A percentile compares a stretch with the other conserved stretches of the same genome.
These are phyloP conservation scores for Camelina laxa DNA, from an alignment of 345 rosid genomes.

Conservation along the genomic window DNA sequence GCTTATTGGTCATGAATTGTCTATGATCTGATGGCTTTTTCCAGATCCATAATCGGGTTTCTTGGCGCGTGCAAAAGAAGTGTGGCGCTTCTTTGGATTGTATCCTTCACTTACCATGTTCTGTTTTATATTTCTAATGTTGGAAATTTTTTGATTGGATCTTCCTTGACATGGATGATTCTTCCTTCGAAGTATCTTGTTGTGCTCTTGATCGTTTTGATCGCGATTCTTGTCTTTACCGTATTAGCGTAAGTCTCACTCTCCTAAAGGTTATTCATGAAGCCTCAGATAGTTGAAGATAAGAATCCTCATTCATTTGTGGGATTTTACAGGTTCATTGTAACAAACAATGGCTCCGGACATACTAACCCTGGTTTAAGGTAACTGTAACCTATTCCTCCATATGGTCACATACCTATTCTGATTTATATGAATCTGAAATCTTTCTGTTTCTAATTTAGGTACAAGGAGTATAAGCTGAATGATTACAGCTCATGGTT, in stretches of 20 bases:
- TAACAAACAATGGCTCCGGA: slow-evolving; percentile 89
- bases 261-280: neutral
- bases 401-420: neutral
- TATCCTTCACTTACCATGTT: slow-evolving; percentile 64
- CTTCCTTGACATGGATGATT: slow-evolving; percentile 55
- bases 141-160: neutral
- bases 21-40: slow-evolving; percentile 32
- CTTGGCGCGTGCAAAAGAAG: slow-evolving; percentile 85
- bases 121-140: slow-evolving; percentile 16
- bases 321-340: slow-evolving; percentile 67
- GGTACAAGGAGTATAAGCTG: slow-evolving; percentile 96
- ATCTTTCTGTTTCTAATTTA: slow-evolving; percentile 18
- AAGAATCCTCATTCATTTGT: neutral
- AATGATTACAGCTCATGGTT: slow-evolving; percentile 94
- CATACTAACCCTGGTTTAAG: slow-evolving; percentile 72
- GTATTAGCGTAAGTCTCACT: slow-evolving; percentile 84
- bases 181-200: slow-evolving; percentile 67
- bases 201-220: slow-evolving; percentile 67
- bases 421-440: slow-evolving; percentile 23
- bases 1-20: neutral
- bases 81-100: slow-evolving; percentile 84
- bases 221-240: slow-evolving; percentile 84
- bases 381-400: slow-evolving; percentile 45
- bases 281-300: neutral
- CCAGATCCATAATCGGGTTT: slow-evolving; percentile 91